These are phyloP conservation scores for Hypoxylon cercidicola DNA, from an alignment of 495 filamentous ascomycete species.

Conservation along the genomic window DNA sequence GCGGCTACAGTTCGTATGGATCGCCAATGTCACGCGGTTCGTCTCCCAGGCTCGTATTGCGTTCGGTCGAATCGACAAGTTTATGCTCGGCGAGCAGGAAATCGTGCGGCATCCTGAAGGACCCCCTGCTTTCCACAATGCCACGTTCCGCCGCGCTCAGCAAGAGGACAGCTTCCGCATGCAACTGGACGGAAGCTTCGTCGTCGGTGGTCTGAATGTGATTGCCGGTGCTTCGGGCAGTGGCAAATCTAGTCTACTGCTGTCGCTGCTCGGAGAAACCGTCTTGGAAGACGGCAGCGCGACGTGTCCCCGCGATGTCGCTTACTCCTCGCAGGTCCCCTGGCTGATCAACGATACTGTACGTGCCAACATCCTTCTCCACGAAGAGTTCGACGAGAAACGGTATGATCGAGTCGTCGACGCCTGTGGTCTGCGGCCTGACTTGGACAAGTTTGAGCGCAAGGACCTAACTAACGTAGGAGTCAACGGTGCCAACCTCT, in stretches of 20 bases:
- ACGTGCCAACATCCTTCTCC: not conserved
- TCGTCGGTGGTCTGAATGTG: not conserved
- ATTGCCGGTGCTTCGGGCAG: not conserved
- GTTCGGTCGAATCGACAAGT: not conserved
- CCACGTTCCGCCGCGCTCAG: not conserved
- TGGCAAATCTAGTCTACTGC: not conserved
- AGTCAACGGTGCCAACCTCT: slow-evolving; percentile 86
- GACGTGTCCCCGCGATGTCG: not conserved
- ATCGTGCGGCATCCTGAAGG: not conserved
- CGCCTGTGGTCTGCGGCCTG: not conserved
- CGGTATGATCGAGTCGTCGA: not conserved
- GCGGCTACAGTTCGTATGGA: not conserved
- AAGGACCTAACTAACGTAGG: slow-evolving; percentile 39
- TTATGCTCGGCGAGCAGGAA: not conserved
- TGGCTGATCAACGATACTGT: not conserved
- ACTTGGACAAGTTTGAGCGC: not conserved
- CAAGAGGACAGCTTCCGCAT: not conserved
- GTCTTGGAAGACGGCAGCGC: not conserved
- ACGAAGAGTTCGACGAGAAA: not conserved
- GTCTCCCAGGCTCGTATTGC: not conserved
- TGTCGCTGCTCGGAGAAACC: not conserved
- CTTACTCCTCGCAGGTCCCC: not conserved
- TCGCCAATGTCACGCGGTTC: not conserved
- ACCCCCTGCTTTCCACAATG: not conserved
- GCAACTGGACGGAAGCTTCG: not conserved